Evolutionary conservation across 192 early-diverging fungal species (phyloP), one percentile per base, ranked within the genome.

Genomic region (Funneliformis mosseae): DNA sequence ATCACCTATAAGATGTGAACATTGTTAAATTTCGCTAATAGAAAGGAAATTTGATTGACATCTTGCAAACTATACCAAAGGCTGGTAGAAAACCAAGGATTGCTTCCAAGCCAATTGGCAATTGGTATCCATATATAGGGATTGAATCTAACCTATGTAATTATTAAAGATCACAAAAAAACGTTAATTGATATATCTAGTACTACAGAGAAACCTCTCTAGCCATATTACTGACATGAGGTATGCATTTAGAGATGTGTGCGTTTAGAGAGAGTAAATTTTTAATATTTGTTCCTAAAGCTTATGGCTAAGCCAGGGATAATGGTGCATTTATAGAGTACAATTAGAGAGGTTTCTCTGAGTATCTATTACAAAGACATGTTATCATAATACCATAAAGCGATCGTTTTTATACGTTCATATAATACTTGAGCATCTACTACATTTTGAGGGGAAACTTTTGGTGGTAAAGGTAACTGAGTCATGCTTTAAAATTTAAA

Each of bases 351-450:
- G 33, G 33, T 33, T 33, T 33, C 33, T 33, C 33, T 33, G 27
- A 0, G 12, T 33, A 18, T 33, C 18, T 33, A 67, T 38, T 25
- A 67, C 4, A 33, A 61, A 6, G 14, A 45, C 39, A 6, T 16
- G 41, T 45, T 28, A 14, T 10, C 8, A 41, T 45, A 21, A n/a
- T 55, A 74, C 73, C 50, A 33, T 74, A 74, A 74, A 27, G 73
- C 73, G n/a, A 10, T 14, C 8, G 11, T 60, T 50, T 48, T 46
- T 16, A 74, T 74, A 50, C 46, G 43, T 12, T 74, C 73, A 55
- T 74, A 74, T 28, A 74, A 27, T 7, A 50, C 18, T 60, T 74
- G 73, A n/a, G 73, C 73, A 33, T 74, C 73, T 74, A 10, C 18
- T 16, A 25, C n/a, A 7, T 43, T 55, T 4, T 55, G 73, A 14